Conservation (phyloP, 495 filamentous ascomycete genomes). For the Jackrogersella multiformis region DNA sequence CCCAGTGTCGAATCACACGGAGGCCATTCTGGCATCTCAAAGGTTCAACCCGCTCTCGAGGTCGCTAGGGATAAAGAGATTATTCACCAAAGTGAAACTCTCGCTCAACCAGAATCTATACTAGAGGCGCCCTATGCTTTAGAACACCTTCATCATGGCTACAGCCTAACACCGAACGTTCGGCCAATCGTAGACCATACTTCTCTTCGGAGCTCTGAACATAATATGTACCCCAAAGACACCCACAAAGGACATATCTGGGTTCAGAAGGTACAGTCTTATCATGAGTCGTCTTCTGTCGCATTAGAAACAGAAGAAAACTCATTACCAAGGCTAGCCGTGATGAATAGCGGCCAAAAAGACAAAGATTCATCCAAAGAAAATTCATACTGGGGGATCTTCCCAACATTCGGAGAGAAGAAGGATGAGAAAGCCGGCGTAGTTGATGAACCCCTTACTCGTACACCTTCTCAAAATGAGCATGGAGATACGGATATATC, state of each 20-base stretch:
- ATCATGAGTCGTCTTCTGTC: conserved; percentile 12
- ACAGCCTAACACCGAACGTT: conserved; percentile 19
- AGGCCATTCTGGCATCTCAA: conserved; percentile 27
- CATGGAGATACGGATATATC: neutral
- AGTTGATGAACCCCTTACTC: neutral
- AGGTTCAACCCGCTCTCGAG: conserved; percentile 23
- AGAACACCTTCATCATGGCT: conserved; percentile 31
- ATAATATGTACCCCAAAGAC: conserved; percentile 4
- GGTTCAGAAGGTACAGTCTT: conserved; percentile 32
- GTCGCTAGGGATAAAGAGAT: neutral
- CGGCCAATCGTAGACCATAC: conserved; percentile 7
- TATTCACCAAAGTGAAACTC: conserved; percentile 10
- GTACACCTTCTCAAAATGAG: neutral
- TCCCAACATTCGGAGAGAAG: conserved; percentile 25
- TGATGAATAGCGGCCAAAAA: neutral
- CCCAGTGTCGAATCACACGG: conserved; percentile 5
- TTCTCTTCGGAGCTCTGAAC: conserved; percentile 9
- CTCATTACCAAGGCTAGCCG: conserved; percentile 2
- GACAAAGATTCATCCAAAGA: conserved; percentile 20
- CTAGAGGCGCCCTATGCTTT: conserved; percentile 1
- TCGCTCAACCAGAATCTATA: neutral
- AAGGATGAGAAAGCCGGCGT: conserved; percentile 5
- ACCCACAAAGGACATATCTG: conserved; percentile 32
- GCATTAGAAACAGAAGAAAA: conserved; percentile 12
- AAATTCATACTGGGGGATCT: conserved; percentile 38